A percentile compares a stretch with the other conserved stretches of the same genome.
phyloP scores from a whole-genome alignment of 1,284 basidiomycete genomes.

The Boletus smithii region DNA sequence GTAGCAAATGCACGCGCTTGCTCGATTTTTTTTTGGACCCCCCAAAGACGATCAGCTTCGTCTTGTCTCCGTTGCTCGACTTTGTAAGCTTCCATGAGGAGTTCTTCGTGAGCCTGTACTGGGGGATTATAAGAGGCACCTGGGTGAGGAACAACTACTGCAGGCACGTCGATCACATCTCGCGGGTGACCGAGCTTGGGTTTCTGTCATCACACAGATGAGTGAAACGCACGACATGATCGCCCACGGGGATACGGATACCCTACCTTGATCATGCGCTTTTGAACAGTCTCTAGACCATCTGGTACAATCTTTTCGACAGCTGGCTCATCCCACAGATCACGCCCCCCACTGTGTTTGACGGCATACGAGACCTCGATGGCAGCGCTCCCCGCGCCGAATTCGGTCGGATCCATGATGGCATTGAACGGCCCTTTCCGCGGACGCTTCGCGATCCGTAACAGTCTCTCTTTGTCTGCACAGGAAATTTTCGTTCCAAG shows the following conservation, averaged over 20 bases:
- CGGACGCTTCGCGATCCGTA: conserved; percentile 69
- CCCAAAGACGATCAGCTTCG: conserved; percentile 54
- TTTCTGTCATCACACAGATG: conserved; percentile 35
- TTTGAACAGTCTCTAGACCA: conserved; percentile 44
- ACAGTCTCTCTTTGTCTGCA: conserved; percentile 72
- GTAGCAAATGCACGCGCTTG: conserved; percentile 36
- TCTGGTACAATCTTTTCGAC: conserved; percentile 39
- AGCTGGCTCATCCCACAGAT: conserved; percentile 57
- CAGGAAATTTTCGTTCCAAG: conserved; percentile 39
- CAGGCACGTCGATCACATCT: conserved; percentile 56
- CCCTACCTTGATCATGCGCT: conserved; percentile 49
- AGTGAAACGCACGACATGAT: neutral
- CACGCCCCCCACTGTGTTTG: conserved; percentile 67
- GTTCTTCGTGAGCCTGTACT: conserved; percentile 69
- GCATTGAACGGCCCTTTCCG: conserved; percentile 68
- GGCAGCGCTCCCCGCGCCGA: conserved; percentile 58
- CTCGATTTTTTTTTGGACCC: conserved; percentile 55
- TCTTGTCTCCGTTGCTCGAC: conserved; percentile 60
- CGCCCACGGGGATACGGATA: neutral
- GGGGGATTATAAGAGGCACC: conserved; percentile 96
- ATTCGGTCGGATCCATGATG: conserved; percentile 61
- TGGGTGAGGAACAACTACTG: conserved; percentile 74
- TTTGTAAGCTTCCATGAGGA: conserved; percentile 70
- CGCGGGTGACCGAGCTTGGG: conserved; percentile 49
- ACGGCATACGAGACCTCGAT: conserved; percentile 64